Evolutionary conservation across 2,329 filamentous ascomycete species (phyloP), one percentile per base, ranked within the genome.

Genomic region (Microcera coccophila): DNA sequence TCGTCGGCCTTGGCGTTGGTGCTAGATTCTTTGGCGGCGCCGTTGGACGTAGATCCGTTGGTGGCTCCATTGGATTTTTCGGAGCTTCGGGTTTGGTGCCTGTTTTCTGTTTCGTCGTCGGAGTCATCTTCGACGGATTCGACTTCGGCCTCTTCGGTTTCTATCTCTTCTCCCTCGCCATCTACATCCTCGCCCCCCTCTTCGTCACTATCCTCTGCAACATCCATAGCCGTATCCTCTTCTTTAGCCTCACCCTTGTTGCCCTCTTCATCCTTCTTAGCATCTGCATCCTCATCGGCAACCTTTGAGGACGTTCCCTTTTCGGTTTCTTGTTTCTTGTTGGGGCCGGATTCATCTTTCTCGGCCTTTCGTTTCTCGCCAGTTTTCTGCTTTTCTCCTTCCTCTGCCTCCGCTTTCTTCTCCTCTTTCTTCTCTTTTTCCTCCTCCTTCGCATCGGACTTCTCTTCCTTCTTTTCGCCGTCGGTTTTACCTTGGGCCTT

Each of bases 401-500:
- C 28, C 14, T 36, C 31, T 14, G 5, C 31, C 4, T 36, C 8
- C 14, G 32, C 12, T 14, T 19, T n/a, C 7, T 40, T 20, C 16
- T 52, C 35, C 2, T 50, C 37, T 12, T 31, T 21, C 2, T 34
- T 22, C 12, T 41, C 43, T 5, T 46, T 21, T 10, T 40, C 31
- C 11, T 37, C 32, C n/a, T 24, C 33, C 7, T 41, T 7, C 12
- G 33, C 5, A 9, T 21, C 17, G 4, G 38, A 19, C 17, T 51
- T 33, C 32, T 54, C 36, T n/a, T 51, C 45, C 28, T 52, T 20
- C 1, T 42, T 36, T 2, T 35, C 34, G 4, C 45, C 32, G 0
- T 38, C 41, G 4, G 42, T 39, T 12, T 51, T 50, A 2, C 49
- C 50, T 2, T 55, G 48, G 2, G 63, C 63, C 54, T 78, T 78